Evolutionary conservation across 805 yeast species (phyloP).

Genomic region (Saccharomyces paradoxus): DNA sequence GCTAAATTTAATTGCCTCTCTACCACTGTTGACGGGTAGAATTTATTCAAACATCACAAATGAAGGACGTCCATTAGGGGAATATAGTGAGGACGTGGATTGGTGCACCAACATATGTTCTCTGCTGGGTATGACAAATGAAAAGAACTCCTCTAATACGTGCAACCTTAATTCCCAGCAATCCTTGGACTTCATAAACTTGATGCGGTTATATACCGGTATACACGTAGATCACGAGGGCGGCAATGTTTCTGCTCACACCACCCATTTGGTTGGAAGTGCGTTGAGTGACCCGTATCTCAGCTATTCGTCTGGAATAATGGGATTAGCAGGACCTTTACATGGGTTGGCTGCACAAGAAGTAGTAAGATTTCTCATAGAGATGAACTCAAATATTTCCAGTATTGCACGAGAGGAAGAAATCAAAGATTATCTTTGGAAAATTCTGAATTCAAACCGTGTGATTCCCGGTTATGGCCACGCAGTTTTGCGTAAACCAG

Average conservation of each 20-base stretch:
- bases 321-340: conserved; percentile 80
- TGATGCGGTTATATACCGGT: conserved; percentile 65
- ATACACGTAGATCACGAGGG: conserved; percentile 79
- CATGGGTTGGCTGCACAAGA: conserved; percentile 85
- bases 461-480: conserved; percentile 88
- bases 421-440: conserved; percentile 65
- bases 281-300: conserved; percentile 71
- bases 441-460: conserved; percentile 58
- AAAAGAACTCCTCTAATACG: conserved; percentile 27
- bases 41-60: conserved; percentile 56
- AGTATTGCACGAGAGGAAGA: conserved; percentile 30
- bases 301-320: conserved; percentile 69
- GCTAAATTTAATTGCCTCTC: conserved; percentile 58
- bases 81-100: conserved; percentile 47
- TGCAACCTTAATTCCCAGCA: conserved; percentile 30
- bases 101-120: conserved; percentile 67
- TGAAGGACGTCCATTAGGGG: conserved; percentile 47
- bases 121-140: conserved; percentile 49
- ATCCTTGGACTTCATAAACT: conserved; percentile 54
- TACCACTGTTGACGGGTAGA: conserved; percentile 68
- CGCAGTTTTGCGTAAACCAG: conserved; percentile 76
- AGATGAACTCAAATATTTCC: conserved; percentile 45
- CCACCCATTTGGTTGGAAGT: conserved; percentile 76
- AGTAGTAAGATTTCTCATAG: conserved; percentile 65
- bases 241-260: conserved; percentile 76